phyloP scores from a whole-genome alignment of 345 rosid species.

The Populus deltoides region DNA sequence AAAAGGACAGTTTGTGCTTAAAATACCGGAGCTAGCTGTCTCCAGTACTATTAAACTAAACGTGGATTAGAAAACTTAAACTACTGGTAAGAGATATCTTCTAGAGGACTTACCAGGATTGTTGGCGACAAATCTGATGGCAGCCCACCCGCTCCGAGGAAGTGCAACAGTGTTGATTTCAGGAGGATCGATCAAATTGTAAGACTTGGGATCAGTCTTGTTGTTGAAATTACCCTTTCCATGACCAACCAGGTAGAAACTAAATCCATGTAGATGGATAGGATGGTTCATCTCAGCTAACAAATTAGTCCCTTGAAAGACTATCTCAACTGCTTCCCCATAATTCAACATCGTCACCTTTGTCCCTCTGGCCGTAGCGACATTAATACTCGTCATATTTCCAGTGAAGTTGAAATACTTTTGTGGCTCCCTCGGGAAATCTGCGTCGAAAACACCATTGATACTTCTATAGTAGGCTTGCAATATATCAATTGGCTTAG shows the following conservation, averaged over 20 bases:
- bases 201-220: constrained; percentile 15
- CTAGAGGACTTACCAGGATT: constrained; percentile 12
- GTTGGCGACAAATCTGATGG: constrained; percentile 12
- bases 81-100: too few species aligned
- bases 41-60: too few species aligned
- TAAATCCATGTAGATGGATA: constrained; percentile 43
- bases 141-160: constrained; percentile 19
- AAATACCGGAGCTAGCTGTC: too few species aligned
- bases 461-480: constrained; percentile 44
- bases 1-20: not conserved
- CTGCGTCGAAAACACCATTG: constrained; percentile 10
- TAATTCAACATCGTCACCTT: constrained; percentile 29
- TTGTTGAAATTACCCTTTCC: constrained; percentile 38
- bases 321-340: constrained; percentile 36
- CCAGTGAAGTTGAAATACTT: constrained; percentile 34
- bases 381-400: constrained; percentile 3
- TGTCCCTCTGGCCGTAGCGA: constrained; percentile 18
- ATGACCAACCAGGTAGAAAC: constrained; percentile 44
- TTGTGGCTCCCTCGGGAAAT: constrained; percentile 25
- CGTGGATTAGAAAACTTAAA: not conserved
- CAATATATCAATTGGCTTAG: constrained; percentile 27
- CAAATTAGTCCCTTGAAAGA: constrained; percentile 42
- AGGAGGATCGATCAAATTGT: constrained; percentile 40
- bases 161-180: constrained; percentile 27
- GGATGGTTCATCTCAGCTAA: constrained; percentile 35